A percentile compares a stretch with the other conserved stretches of the same genome.
Evolutionary conservation across 208 protist genomes (phyloP).

Genomic region (Vickermania spadyakhi): DNA sequence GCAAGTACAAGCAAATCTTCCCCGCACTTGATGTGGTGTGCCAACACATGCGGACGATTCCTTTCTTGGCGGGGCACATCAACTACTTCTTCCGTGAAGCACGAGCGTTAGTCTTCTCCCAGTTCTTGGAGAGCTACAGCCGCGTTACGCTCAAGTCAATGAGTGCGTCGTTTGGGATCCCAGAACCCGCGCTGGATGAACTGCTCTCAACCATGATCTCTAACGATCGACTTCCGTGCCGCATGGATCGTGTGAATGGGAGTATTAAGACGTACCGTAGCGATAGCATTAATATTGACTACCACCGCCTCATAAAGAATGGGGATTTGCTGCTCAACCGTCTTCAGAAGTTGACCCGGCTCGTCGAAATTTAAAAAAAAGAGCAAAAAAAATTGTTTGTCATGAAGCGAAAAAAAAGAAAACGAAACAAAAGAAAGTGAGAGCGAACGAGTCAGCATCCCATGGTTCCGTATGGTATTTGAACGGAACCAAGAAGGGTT

Average conservation of each 20-base stretch:
- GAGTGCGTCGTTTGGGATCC: constrained; percentile 94
- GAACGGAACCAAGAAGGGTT: no score
- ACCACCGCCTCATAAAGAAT: constrained; percentile 94
- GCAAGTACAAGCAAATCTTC: constrained; percentile 94
- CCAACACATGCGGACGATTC: constrained; percentile 82
- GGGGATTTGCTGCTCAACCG: constrained; percentile 97
- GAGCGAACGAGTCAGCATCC: no score
- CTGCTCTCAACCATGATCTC: constrained; percentile 97
- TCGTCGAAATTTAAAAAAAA: constrained; percentile 93
- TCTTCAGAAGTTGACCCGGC: constrained; percentile 97
- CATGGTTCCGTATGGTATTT: no score
- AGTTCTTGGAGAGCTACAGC: constrained; percentile 98
- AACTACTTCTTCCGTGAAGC: constrained; percentile 97
- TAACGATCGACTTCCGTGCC: constrained; percentile 93
- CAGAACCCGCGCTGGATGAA: constrained; percentile 67
- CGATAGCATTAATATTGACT: constrained; percentile 95
- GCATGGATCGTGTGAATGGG: constrained; percentile 97
- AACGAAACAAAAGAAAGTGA: no score
- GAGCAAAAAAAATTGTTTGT: constrained; percentile 3
- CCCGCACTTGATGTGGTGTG: constrained; percentile 84
- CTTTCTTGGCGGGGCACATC: constrained; percentile 91
- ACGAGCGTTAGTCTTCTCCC: constrained; percentile 94
- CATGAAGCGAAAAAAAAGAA: no score
- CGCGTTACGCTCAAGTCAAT: constrained; percentile 95
- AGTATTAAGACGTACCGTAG: constrained; percentile 95